Conservation (phyloP, 2,329 filamentous ascomycete genomes). For the Fusarium clavum region DNA sequence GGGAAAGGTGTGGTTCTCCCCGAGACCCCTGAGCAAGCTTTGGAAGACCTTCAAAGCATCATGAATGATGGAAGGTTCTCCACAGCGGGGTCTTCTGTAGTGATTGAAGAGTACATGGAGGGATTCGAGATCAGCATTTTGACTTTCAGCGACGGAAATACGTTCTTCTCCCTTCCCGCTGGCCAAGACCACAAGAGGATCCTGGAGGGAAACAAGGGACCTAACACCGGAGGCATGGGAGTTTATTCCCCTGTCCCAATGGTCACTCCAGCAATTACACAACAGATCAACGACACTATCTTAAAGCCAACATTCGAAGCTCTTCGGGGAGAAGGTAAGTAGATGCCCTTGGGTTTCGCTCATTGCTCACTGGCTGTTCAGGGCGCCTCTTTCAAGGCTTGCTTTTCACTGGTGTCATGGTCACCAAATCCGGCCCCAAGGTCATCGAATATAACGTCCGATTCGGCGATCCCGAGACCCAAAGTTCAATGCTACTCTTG, state of each 20-base stretch:
- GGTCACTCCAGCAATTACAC: slow-evolving; percentile 62
- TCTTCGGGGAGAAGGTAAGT: slow-evolving; percentile 66
- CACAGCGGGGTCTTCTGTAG: slow-evolving; percentile 73
- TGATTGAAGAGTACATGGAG: slow-evolving; percentile 78
- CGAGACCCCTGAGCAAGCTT: slow-evolving; percentile 66
- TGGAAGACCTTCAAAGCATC: slow-evolving; percentile 72
- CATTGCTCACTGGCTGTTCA: background rate
- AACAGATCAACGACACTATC: slow-evolving; percentile 68
- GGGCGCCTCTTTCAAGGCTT: slow-evolving; percentile 70
- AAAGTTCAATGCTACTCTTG: slow-evolving; percentile 82
- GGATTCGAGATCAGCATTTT: slow-evolving; percentile 77
- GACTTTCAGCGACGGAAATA: slow-evolving; percentile 74
- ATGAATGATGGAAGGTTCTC: slow-evolving; percentile 76
- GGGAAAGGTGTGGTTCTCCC: slow-evolving; percentile 71
- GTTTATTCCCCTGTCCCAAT: slow-evolving; percentile 75
- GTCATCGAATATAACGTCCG: slow-evolving; percentile 91
- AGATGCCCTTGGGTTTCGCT: background rate
- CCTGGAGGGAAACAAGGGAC: slow-evolving; percentile 74
- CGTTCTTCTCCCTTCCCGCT: slow-evolving; percentile 72
- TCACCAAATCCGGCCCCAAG: slow-evolving; percentile 79
- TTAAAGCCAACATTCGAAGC: slow-evolving; percentile 73
- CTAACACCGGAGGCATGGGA: slow-evolving; percentile 82
- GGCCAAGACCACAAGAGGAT: slow-evolving; percentile 81
- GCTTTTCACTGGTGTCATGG: slow-evolving; percentile 86
- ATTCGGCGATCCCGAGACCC: slow-evolving; percentile 89